Evolutionary conservation across 2,329 filamentous ascomycete species (phyloP).

Genomic region (Ilyonectria mors-panacis): DNA sequence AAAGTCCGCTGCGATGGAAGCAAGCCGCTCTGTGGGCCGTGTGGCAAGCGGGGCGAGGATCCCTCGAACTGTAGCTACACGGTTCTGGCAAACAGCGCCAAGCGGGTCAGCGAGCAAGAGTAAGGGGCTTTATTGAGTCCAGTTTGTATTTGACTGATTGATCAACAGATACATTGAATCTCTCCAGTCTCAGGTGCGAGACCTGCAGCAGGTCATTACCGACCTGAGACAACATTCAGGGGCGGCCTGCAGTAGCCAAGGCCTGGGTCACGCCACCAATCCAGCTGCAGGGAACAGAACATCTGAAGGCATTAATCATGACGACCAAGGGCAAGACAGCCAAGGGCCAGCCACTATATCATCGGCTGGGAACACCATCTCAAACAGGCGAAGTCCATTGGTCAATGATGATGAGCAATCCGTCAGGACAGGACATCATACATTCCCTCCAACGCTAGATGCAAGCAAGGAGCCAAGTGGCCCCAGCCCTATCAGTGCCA

Average conservation of each 20-base stretch:
- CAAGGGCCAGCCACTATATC: not conserved
- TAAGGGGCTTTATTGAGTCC: not conserved
- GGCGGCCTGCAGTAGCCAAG: not conserved
- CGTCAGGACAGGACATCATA: not conserved
- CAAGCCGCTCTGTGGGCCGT: slow-evolving; percentile 20
- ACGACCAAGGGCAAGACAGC: not conserved
- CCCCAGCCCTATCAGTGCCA: slow-evolving; percentile 18
- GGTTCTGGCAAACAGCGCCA: not conserved
- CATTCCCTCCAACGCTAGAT: not conserved
- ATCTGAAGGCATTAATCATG: not conserved
- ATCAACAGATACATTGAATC: slow-evolving; percentile 10
- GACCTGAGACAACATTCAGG: not conserved
- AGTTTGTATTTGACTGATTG: not conserved
- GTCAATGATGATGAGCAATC: not conserved
- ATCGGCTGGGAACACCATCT: not conserved
- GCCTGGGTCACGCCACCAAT: too few species aligned
- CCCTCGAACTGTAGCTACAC: slow-evolving; percentile 11
- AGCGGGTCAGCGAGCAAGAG: slow-evolving; percentile 24
- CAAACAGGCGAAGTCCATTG: not conserved
- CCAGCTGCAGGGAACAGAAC: not conserved
- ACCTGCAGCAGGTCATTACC: slow-evolving; percentile 1
- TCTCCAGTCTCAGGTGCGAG: slow-evolving; percentile 4
- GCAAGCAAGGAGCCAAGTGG: not conserved
- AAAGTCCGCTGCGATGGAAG: slow-evolving; percentile 23
- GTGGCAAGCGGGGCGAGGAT: slow-evolving; percentile 4